Evolutionary conservation across 2,329 filamentous ascomycete genomes (phyloP).

Genomic region (Chrysoporthe cubensis): DNA sequence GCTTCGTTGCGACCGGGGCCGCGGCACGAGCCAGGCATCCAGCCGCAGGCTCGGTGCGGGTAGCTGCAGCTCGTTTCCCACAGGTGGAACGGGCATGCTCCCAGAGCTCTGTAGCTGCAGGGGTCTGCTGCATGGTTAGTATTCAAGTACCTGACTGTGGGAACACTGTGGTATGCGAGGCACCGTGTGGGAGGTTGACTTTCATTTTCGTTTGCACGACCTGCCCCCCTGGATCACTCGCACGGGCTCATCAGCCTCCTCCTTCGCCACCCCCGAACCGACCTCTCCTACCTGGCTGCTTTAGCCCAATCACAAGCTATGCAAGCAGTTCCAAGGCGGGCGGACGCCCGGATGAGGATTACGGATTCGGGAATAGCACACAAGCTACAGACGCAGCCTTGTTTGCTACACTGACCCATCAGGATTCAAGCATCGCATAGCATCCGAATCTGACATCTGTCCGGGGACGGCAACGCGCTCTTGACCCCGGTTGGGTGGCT

Average conservation of each 20-base stretch:
- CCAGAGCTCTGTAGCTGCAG: neutral
- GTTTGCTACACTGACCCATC: neutral
- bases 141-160: conserved; percentile 15
- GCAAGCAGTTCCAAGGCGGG: neutral
- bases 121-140: neutral
- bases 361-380: neutral
- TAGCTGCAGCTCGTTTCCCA: conserved; percentile 20
- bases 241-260: neutral
- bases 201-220: conserved; percentile 27
- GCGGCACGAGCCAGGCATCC: conserved; percentile 5
- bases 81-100: conserved; percentile 9
- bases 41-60: conserved; percentile 8
- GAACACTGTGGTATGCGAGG: conserved; percentile 15
- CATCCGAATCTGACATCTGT: conserved; percentile 4
- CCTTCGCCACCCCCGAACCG: neutral
- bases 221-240: neutral
- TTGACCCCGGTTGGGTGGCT: conserved; percentile 3
- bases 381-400: neutral
- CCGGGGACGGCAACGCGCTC: conserved; percentile 10
- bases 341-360: neutral
- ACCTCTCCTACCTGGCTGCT: neutral
- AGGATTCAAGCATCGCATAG: conserved; percentile 8
- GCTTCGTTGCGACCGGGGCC: neutral
- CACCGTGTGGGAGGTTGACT: conserved; percentile 19
- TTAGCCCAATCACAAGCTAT: neutral